These are phyloP conservation scores for Straminergon stramineum DNA, from an alignment of 225 moss, liverwort and hornwort genomes.

Conservation along the genomic window DNA sequence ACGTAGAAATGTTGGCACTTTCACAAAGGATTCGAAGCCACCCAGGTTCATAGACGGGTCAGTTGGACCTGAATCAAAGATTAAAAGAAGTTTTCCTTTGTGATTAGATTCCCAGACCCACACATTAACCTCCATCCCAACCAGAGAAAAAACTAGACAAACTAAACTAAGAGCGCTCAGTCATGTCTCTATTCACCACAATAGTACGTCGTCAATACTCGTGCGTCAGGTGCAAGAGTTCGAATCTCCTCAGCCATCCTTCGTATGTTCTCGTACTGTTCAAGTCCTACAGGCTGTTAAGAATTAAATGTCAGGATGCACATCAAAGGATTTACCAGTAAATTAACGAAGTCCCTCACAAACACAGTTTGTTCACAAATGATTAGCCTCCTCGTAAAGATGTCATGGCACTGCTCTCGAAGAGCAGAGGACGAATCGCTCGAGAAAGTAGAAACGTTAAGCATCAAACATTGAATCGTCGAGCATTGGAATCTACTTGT, in stretches of 20 bases:
- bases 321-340: background rate
- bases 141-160: background rate
- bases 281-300: constrained; percentile 74
- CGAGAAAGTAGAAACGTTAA: background rate
- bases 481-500: background rate
- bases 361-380: background rate
- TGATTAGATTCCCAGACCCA: background rate
- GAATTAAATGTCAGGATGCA: background rate
- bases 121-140: background rate
- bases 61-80: constrained; percentile 51
- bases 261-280: constrained; percentile 70
- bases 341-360: background rate
- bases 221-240: constrained; percentile 73
- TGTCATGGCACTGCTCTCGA: background rate
- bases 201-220: constrained; percentile 80
- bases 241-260: constrained; percentile 73
- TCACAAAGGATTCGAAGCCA: constrained; percentile 74
- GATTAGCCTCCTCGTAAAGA: background rate
- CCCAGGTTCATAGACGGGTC: constrained; percentile 49
- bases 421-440: background rate
- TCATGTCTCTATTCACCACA: constrained; percentile 50
- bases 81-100: background rate
- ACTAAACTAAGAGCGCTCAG: background rate
- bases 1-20: constrained; percentile 72
- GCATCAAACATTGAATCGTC: background rate